A percentile compares a stretch with the other conserved stretches of the same genome.
Evolutionary conservation across 2,329 filamentous ascomycete species (phyloP).

Genomic region (Rhytidhysteron rufulum): DNA sequence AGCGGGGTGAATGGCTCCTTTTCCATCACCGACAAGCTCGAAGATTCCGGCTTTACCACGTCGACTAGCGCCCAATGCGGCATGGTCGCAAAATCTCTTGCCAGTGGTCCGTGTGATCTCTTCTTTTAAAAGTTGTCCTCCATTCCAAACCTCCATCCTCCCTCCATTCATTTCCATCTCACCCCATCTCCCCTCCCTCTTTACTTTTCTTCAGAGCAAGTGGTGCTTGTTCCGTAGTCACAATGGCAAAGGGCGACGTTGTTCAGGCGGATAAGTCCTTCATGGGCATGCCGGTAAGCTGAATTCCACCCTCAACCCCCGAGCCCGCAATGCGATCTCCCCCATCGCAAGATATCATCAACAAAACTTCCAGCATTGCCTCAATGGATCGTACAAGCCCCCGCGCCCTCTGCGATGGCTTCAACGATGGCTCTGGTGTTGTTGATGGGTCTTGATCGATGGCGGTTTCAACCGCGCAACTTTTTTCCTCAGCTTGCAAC

Average conservation of each 20-base stretch:
- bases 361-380: constrained; percentile 20
- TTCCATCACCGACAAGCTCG: no score
- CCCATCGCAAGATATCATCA: no score
- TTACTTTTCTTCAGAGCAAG: constrained; percentile 29
- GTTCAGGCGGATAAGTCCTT: constrained; percentile 51
- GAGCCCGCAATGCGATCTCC: no score
- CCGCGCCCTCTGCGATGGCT: constrained; percentile 13
- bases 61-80: not conserved
- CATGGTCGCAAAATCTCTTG: not conserved
- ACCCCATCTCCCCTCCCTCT: constrained; percentile 35
- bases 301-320: constrained; percentile 4
- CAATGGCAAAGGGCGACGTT: constrained; percentile 43
- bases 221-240: constrained; percentile 35
- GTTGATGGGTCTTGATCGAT: constrained; percentile 14
- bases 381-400: constrained; percentile 24
- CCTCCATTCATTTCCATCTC: constrained; percentile 10
- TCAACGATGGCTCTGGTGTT: constrained; percentile 15
- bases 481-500: constrained; percentile 15
- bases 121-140: not conserved
- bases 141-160: constrained; percentile 6
- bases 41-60: not conserved
- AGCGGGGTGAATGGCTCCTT: no score
- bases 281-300: constrained; percentile 39
- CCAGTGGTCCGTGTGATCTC: not conserved
- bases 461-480: constrained; percentile 13